These are phyloP conservation scores for Polygonum maritimum DNA, from an alignment of 148 eudicot species.

Conservation along the genomic window DNA sequence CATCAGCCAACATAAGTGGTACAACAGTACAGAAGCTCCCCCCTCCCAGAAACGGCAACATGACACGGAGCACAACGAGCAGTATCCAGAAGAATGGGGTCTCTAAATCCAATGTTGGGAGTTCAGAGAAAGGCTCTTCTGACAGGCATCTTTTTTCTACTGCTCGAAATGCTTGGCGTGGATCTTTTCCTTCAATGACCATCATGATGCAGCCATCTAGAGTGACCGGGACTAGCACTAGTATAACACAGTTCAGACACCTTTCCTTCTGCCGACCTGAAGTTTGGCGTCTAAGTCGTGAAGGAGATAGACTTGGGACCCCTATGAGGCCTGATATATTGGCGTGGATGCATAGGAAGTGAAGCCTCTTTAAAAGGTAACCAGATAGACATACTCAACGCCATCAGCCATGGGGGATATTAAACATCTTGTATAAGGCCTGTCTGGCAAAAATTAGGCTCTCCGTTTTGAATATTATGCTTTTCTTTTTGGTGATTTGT, in stretches of 20 bases:
- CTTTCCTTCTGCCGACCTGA: slow-evolving; percentile 22
- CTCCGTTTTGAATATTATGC: not conserved
- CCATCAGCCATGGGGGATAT: not conserved
- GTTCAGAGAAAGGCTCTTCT: slow-evolving; percentile 32
- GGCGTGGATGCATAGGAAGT: slow-evolving; percentile 49
- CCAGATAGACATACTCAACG: not conserved
- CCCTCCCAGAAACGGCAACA: slow-evolving; percentile 21
- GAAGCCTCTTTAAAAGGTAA: not conserved
- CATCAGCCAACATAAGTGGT: slow-evolving; percentile 69
- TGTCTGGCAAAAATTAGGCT: not conserved
- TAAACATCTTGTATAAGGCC: not conserved
- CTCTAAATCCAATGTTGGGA: slow-evolving; percentile 19
- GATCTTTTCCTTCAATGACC: slow-evolving; percentile 41
- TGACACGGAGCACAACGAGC: slow-evolving; percentile 23
- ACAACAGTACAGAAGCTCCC: slow-evolving; percentile 18
- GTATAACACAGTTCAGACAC: slow-evolving; percentile 44
- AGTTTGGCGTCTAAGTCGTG: slow-evolving; percentile 17
- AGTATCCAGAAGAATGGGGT: slow-evolving; percentile 28
- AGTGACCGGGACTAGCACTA: slow-evolving; percentile 22
- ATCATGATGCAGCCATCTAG: slow-evolving; percentile 43
- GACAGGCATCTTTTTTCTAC: slow-evolving; percentile 52
- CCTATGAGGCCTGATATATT: slow-evolving; percentile 52
- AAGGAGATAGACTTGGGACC: slow-evolving; percentile 25
- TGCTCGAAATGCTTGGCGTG: slow-evolving; percentile 41
- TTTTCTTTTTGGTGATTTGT: too few relatives aligned